Conservation (phyloP, 129 eudicot species). For the Smallanthus sonchifolius region DNA sequence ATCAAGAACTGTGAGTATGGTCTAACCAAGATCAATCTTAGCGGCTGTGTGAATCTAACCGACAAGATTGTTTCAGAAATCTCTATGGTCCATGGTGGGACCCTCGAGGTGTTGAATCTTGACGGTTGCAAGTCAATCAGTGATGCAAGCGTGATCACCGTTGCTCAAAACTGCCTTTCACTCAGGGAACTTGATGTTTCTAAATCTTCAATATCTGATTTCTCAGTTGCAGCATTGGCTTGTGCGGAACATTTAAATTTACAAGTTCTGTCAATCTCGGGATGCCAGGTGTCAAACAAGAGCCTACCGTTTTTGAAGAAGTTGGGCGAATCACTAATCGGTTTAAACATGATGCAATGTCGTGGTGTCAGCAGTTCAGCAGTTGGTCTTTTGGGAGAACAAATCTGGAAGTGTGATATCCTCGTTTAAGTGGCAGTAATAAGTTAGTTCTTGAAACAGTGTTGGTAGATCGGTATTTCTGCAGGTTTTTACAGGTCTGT, state of each 20-base stretch:
- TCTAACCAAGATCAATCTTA: conserved; percentile 47
- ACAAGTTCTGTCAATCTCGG: conserved; percentile 49
- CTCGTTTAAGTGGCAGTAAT: conserved; percentile 37
- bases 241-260: conserved; percentile 43
- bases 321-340: conserved; percentile 49
- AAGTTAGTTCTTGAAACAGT: conserved; percentile 8
- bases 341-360: conserved; percentile 58
- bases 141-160: conserved; percentile 50
- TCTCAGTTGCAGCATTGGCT: conserved; percentile 61
- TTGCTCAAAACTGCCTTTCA: conserved; percentile 48
- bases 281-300: conserved; percentile 57
- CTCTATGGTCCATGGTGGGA: conserved; percentile 53
- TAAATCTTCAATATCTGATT: conserved; percentile 48
- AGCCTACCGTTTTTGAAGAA: conserved; percentile 50
- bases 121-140: conserved; percentile 60
- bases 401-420: conserved; percentile 60
- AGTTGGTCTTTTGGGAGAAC: conserved; percentile 42
- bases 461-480: conserved; percentile 14
- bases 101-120: conserved; percentile 55
- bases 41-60: conserved; percentile 51
- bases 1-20: conserved; percentile 45
- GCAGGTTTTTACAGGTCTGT: conserved; percentile 58
- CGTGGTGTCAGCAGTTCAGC: conserved; percentile 34
- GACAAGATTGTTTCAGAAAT: conserved; percentile 46
- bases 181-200: conserved; percentile 68